These are phyloP conservation scores for Aphanomyces astaci DNA, from an alignment of 352 stramenopile genomes.

Conservation along the genomic window DNA sequence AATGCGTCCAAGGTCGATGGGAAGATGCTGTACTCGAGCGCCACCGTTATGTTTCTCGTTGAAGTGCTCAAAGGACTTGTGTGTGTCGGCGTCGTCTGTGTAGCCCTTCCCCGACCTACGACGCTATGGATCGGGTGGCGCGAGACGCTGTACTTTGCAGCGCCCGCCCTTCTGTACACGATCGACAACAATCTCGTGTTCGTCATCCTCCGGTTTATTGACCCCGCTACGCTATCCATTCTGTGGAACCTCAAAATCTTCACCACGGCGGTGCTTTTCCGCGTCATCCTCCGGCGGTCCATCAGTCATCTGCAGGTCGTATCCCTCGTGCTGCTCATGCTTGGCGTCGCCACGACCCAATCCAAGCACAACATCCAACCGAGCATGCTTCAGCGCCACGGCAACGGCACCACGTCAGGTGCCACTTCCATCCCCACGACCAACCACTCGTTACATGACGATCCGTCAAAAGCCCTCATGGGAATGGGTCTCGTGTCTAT, in stretches of 20 bases:
- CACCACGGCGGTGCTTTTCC: constrained; percentile 75
- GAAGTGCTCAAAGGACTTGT: constrained; percentile 72
- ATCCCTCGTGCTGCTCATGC: constrained; percentile 62
- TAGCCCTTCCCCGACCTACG: constrained; percentile 11
- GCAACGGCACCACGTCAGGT: constrained; percentile 13
- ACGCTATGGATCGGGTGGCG: constrained; percentile 33
- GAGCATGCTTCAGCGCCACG: not conserved
- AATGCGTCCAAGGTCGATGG: constrained; percentile 72
- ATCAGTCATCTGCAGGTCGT: constrained; percentile 66
- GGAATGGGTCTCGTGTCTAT: constrained; percentile 63
- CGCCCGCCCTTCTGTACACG: constrained; percentile 78
- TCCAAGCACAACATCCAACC: constrained; percentile 51
- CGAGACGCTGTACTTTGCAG: constrained; percentile 63
- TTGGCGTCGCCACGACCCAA: constrained; percentile 74
- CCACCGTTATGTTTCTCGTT: constrained; percentile 78
- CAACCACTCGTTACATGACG: not conserved
- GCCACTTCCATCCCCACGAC: not conserved
- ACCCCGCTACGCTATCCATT: constrained; percentile 77
- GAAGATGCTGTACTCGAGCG: constrained; percentile 72
- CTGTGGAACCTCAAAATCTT: constrained; percentile 87
- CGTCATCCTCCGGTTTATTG: constrained; percentile 79
- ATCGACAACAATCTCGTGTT: constrained; percentile 87
- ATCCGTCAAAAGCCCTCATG: constrained; percentile 33
- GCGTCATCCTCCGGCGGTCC: constrained; percentile 63
- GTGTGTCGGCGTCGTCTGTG: constrained; percentile 37